Conservation (phyloP, 805 yeast species). For the Lachancea fermentati region DNA sequence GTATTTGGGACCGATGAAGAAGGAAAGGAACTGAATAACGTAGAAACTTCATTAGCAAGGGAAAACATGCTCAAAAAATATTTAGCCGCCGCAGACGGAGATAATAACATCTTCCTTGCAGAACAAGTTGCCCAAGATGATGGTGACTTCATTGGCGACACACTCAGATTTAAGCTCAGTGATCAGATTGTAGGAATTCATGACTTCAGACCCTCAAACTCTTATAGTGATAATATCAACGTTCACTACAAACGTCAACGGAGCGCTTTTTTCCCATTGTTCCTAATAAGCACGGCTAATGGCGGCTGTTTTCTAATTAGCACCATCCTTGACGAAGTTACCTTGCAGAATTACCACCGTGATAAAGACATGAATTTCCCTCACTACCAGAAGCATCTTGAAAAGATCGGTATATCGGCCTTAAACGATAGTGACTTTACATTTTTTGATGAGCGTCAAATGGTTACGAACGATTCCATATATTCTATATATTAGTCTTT, state of each 20-base stretch:
- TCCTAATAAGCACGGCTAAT: conserved; percentile 3
- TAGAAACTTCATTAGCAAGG: no score
- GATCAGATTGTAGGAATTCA: not conserved
- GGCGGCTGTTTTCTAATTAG: conserved; percentile 8
- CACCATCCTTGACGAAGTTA: not conserved
- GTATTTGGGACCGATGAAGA: no score
- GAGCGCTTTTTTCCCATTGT: conserved; percentile 1
- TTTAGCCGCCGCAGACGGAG: not conserved
- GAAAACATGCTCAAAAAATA: not conserved
- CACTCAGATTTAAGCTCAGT: not conserved
- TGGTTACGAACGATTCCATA: not conserved
- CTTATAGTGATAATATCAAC: not conserved
- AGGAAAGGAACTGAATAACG: no score
- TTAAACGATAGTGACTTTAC: not conserved
- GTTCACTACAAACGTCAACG: not conserved
- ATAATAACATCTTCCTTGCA: not conserved
- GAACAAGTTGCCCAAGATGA: not conserved
- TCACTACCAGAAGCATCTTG: no score
- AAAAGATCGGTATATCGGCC: no score
- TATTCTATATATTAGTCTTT: no score
- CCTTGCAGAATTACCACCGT: no score
- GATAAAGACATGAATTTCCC: no score
- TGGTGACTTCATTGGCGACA: not conserved
- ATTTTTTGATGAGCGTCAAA: not conserved
- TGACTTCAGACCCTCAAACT: not conserved